These are phyloP conservation scores for Ceratobasidium sp. DNA, from an alignment of 1,284 basidiomycete species.

Conservation along the genomic window DNA sequence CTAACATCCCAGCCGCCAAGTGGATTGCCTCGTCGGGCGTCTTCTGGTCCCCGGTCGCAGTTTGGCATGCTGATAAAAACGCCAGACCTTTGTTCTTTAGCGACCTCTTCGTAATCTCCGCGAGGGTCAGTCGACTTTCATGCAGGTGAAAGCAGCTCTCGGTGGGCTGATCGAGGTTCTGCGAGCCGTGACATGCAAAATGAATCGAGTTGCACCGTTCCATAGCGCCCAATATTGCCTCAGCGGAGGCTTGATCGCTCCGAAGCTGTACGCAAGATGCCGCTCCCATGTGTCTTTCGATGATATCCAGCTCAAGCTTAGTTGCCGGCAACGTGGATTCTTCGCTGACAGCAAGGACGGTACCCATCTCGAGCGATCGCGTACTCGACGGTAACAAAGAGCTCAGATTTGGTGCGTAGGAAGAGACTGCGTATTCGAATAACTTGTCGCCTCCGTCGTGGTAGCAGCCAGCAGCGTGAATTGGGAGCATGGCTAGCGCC, in stretches of 20 bases:
- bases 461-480: conserved; percentile 32
- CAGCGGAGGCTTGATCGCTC: not conserved
- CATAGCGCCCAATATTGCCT: conserved; percentile 12
- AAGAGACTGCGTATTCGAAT: conserved; percentile 17
- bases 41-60: too few species aligned
- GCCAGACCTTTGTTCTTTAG: too few species aligned
- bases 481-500: conserved; percentile 16
- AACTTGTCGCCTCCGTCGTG: too few species aligned
- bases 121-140: too few species aligned
- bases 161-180: too few species aligned
- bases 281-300: not conserved
- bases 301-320: not conserved
- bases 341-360: conserved; percentile 17
- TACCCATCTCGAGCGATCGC: not conserved
- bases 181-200: too few species aligned
- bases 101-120: too few species aligned
- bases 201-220: not conserved
- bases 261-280: not conserved
- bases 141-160: too few species aligned
- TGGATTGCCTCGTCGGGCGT: too few species aligned
- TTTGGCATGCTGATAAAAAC: too few species aligned
- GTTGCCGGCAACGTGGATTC: conserved; percentile 11
- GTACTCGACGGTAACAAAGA: not conserved
- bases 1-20: too few species aligned
- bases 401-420: conserved; percentile 22